Conservation (phyloP, 306 rosid genomes). For the Citrullus mucosospermus region DNA sequence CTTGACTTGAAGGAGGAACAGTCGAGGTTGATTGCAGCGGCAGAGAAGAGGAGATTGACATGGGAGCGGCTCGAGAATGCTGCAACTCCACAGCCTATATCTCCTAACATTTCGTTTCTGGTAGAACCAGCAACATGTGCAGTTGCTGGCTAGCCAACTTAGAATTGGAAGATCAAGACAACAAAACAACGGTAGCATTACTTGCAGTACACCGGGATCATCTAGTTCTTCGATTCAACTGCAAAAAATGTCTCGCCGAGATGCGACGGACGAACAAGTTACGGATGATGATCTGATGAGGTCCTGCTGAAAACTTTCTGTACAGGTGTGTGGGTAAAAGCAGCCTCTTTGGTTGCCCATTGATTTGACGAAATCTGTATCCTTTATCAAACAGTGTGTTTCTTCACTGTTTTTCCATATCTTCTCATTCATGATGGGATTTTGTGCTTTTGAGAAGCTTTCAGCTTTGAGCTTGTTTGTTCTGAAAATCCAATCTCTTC, state of each 20-base stretch:
- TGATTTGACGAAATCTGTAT: conserved; percentile 3
- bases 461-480: conserved; percentile 6
- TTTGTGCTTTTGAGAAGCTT: conserved; percentile 2
- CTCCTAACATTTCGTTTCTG: conserved; percentile 32
- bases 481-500: not conserved
- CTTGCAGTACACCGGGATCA: conserved; percentile 11
- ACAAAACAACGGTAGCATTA: not conserved
- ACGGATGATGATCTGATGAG: not conserved
- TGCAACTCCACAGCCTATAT: conserved; percentile 26
- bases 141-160: conserved; percentile 53
- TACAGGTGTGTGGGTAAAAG: conserved; percentile 11
- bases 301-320: conserved; percentile 4
- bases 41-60: conserved; percentile 65
- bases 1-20: conserved; percentile 60
- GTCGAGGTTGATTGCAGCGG: conserved; percentile 27
- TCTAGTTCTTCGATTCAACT: not conserved
- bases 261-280: not conserved
- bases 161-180: not conserved
- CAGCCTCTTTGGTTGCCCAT: conserved; percentile 1
- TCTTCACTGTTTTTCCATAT: conserved; percentile 7
- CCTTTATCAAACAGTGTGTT: conserved; percentile 6
- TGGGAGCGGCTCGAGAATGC: conserved; percentile 85
- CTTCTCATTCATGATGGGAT: conserved; percentile 11
- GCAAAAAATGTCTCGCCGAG: not conserved
- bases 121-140: conserved; percentile 61